Conservation (phyloP, 2,329 filamentous ascomycete species). For the Magnaporthales sp. region DNA sequence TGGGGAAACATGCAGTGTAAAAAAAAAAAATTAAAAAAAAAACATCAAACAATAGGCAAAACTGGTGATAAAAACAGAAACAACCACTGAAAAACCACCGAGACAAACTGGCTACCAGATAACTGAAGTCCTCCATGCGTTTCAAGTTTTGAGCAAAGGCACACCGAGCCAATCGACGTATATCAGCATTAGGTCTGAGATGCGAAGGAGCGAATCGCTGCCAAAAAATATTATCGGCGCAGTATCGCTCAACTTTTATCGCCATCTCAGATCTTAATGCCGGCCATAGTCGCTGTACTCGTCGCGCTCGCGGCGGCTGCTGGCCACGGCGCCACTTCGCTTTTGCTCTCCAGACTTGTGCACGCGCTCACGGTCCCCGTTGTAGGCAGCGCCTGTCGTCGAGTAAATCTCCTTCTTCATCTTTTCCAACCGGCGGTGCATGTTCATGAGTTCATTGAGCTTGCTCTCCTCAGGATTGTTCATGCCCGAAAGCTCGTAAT, state of each 20-base stretch:
- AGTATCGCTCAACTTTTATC: constrained; percentile 2
- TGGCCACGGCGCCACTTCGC: not conserved
- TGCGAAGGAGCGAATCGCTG: not conserved
- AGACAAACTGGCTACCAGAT: not conserved
- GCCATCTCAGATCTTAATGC: not conserved
- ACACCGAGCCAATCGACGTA: not conserved
- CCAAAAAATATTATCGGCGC: too few relatives aligned
- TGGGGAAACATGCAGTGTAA: not conserved
- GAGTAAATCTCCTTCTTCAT: constrained; percentile 54
- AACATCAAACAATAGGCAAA: constrained; percentile 7
- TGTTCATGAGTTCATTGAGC: constrained; percentile 40
- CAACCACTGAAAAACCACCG: not conserved
- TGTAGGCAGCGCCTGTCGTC: constrained; percentile 12
- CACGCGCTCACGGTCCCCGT: not conserved
- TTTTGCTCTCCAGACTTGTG: not conserved
- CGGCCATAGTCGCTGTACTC: constrained; percentile 9
- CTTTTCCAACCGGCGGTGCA: constrained; percentile 43
- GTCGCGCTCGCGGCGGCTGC: not conserved
- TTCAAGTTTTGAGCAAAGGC: not conserved
- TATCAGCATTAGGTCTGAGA: not conserved
- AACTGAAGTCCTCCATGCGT: not conserved
- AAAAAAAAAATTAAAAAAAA: constrained; percentile 7
- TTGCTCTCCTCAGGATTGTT: constrained; percentile 42
- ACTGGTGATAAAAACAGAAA: too few relatives aligned
- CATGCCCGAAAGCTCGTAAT: constrained; percentile 42